Evolutionary conservation across 176 grass and related monocot species (phyloP), one percentile per base, ranked within the genome.

Genomic region (Otatea glauca): DNA sequence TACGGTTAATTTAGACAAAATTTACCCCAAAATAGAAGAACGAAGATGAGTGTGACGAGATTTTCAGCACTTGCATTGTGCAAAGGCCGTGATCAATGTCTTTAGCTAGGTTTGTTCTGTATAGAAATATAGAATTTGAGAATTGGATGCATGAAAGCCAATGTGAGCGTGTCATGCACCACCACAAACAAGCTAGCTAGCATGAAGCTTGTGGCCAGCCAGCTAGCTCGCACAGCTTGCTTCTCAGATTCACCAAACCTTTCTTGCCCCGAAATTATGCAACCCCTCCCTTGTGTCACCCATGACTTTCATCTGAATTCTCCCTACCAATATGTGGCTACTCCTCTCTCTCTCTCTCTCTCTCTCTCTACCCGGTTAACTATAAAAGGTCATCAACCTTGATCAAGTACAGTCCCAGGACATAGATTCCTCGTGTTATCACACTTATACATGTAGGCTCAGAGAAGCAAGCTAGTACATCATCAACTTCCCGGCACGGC

Each of bases 241-340:
- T 86, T 86, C 83, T 39, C 56, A 38, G 20, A 45, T 81, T 67
- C 88, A 73, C 27, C 49, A 82, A 82, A 78, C 50, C 83, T 90
- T 86, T 77, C 88, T 82, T 90, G 83, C 58, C 88, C 88, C 15
- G 78, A 82, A 90, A 90, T 86, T 74, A 71, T 86, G 88, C 88
- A 69, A 4, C 77, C 68, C 68, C 60, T 58, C 68, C 77, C n/a
- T 76, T 69, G 75, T 73, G 75, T 29, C 74, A 84, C 81, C 68
- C 49, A 68, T 68, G 69, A 80, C 76, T 89, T 85, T 20, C 76
- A 9, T 39, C 81, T 55, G 65, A 86, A 86, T 81, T 45, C 77
- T 48, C 83, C 23, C 16, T 24, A 12, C 53, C 53, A 12, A 35
- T 27, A 51, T 23, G 53, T 76, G 53, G 48, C 18, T 23, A 15